Evolutionary conservation across 495 filamentous ascomycete genomes (phyloP).

Genomic region (Penicillium longicatenatum): DNA sequence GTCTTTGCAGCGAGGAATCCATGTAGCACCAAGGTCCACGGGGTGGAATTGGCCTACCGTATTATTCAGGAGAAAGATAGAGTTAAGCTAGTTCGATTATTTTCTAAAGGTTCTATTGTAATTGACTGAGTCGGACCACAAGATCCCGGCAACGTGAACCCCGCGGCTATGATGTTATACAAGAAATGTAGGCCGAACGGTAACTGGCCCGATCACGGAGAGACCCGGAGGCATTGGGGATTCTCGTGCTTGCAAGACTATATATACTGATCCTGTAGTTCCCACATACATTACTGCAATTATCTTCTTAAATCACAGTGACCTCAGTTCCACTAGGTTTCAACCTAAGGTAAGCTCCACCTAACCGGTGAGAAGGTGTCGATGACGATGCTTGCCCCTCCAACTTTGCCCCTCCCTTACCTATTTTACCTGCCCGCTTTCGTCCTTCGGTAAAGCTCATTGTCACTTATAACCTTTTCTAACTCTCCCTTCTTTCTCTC

Average conservation of each 20-base stretch:
- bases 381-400: slow-evolving; percentile 33
- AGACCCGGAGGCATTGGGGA: slow-evolving; percentile 2
- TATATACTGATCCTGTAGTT: background rate
- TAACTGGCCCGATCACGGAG: slow-evolving; percentile 1
- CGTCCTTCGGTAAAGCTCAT: slow-evolving; percentile 26
- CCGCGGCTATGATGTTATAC: slow-evolving; percentile 8
- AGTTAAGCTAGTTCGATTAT: background rate
- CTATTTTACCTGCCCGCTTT: slow-evolving; percentile 32
- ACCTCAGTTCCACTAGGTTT: slow-evolving; percentile 25
- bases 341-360: slow-evolving; percentile 11
- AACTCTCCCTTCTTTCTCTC: slow-evolving; percentile 15
- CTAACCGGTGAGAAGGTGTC: slow-evolving; percentile 27
- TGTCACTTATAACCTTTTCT: slow-evolving; percentile 10
- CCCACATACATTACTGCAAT: background rate
- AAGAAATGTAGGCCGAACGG: slow-evolving; percentile 2
- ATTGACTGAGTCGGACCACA: no score
- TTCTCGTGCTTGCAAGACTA: background rate
- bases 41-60: no score
- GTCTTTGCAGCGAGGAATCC: slow-evolving; percentile 21
- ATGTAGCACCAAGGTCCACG: no score
- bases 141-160: background rate
- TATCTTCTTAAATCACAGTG: slow-evolving; percentile 27
- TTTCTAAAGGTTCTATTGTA: no score
- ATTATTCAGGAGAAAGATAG: no score
- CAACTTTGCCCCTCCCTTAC: slow-evolving; percentile 22